Evolutionary conservation across 345 rosid species (phyloP).

Genomic region (Corchorus olitorius): DNA sequence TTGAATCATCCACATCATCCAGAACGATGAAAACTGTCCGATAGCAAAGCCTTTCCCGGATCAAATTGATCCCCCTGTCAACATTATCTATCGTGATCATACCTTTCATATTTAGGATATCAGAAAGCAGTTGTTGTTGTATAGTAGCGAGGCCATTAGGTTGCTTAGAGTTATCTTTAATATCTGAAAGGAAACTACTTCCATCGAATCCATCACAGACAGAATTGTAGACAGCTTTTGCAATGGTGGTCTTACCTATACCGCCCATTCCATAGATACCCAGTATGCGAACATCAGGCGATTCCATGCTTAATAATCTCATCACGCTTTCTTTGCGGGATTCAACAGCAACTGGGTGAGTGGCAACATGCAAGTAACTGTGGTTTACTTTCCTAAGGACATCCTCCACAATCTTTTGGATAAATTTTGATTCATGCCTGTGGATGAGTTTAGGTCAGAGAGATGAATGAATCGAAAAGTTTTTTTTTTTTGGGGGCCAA

Average conservation of each 20-base stretch:
- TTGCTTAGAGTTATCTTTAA: background rate
- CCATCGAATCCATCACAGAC: no score
- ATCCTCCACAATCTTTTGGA: background rate
- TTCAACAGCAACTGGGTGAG: background rate
- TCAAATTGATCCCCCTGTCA: slow-evolving; percentile 19
- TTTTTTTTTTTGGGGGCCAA: no score
- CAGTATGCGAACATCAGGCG: background rate
- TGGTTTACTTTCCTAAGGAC: background rate
- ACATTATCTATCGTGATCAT: background rate
- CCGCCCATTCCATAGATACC: background rate
- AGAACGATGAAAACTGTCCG: slow-evolving; percentile 29
- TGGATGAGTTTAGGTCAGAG: background rate
- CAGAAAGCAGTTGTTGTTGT: background rate
- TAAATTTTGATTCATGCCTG: slow-evolving; percentile 20
- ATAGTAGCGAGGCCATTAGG: background rate
- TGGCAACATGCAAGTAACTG: background rate
- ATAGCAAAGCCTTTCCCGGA: slow-evolving; percentile 20
- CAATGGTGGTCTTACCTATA: no score
- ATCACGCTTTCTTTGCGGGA: background rate
- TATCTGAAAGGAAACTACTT: no score
- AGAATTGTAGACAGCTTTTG: no score
- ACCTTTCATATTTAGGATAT: background rate
- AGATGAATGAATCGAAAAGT: no score
- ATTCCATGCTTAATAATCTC: background rate
- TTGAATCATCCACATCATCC: slow-evolving; percentile 29